Evolutionary conservation across 495 filamentous ascomycete genomes (phyloP).

Genomic region (Annulohypoxylon maeteangense): DNA sequence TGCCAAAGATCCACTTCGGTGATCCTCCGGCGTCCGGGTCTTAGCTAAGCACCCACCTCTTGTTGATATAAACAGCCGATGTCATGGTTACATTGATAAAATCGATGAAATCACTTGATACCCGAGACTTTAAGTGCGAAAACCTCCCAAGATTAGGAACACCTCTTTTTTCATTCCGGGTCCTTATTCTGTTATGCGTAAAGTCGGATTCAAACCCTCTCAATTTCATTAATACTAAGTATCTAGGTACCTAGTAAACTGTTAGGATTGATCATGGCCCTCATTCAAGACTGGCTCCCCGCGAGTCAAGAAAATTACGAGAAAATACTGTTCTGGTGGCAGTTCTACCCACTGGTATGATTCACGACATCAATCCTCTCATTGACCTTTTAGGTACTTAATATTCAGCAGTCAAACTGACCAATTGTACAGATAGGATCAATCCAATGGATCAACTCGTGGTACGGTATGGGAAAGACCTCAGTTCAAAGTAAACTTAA

Average conservation of each 20-base stretch:
- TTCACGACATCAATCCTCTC: neutral
- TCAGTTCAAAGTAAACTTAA: conserved; percentile 78
- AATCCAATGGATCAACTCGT: conserved; percentile 71
- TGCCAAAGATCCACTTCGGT: conserved; percentile 3
- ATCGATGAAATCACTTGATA: conserved; percentile 9
- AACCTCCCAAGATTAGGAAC: neutral
- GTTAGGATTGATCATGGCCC: conserved; percentile 38
- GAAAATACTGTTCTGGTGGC: conserved; percentile 62
- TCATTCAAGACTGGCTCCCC: conserved; percentile 61
- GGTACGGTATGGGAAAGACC: conserved; percentile 87
- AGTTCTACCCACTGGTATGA: conserved; percentile 58
- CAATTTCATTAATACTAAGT: neutral
- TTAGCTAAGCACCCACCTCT: neutral
- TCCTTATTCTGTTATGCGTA: too few species aligned
- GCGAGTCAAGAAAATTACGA: conserved; percentile 64
- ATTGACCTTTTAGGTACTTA: neutral
- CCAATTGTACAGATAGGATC: conserved; percentile 58
- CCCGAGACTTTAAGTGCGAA: neutral
- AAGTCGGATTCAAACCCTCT: conserved; percentile 4
- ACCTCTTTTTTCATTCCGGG: too few species aligned
- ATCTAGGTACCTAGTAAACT: too few species aligned
- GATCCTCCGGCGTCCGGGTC: neutral
- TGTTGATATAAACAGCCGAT: neutral
- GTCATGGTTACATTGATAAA: conserved; percentile 25
- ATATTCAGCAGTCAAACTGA: conserved; percentile 21